phyloP scores from a whole-genome alignment of 2,329 filamentous ascomycete genomes.

The Chaetomiaceae sp. region DNA sequence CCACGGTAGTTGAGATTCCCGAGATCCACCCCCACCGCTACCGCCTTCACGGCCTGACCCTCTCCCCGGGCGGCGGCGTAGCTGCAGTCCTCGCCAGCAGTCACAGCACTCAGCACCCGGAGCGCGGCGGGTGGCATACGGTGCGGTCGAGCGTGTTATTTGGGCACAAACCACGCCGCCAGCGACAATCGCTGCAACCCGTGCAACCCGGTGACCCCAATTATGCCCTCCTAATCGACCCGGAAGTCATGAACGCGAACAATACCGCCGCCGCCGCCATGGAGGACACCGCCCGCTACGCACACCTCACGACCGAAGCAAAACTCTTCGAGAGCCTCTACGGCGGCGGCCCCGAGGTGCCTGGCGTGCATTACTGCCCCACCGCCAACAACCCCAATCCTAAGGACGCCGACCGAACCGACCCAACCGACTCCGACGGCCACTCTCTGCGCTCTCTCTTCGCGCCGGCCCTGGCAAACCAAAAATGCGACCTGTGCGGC shows the following conservation, averaged over 20 bases:
- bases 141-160: constrained; percentile 38
- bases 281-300: not conserved
- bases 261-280: not conserved
- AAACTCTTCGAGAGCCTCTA: constrained; percentile 58
- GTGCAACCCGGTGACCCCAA: not conserved
- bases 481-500: constrained; percentile 43
- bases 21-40: constrained; percentile 48
- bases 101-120: constrained; percentile 46
- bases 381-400: not conserved
- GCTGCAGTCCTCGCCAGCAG: constrained; percentile 48
- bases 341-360: constrained; percentile 45
- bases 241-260: not conserved
- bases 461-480: constrained; percentile 31
- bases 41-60: constrained; percentile 50
- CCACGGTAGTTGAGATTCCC: constrained; percentile 26
- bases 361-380: constrained; percentile 33
- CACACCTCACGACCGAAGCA: constrained; percentile 48
- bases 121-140: constrained; percentile 38
- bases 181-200: constrained; percentile 10
- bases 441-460: constrained; percentile 37
- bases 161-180: constrained; percentile 27
- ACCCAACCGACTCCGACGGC: not conserved
- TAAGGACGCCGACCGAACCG: not conserved
- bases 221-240: constrained; percentile 7
- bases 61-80: constrained; percentile 49